Conservation (phyloP, 495 filamentous ascomycete genomes). For the Aspergillus hancockii region DNA sequence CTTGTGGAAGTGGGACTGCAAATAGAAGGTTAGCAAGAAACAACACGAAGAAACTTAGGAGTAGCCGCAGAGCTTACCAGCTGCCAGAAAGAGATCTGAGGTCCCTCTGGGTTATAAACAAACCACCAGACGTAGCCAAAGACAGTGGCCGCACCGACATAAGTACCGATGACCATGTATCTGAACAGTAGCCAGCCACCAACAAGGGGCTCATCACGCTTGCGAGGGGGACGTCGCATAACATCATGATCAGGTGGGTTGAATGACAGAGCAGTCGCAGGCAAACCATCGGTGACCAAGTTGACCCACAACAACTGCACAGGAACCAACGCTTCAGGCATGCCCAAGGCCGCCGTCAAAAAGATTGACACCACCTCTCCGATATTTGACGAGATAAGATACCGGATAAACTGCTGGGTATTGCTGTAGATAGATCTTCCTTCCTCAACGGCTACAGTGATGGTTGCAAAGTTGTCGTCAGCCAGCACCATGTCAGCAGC, state of each 20-base stretch:
- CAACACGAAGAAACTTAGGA: not conserved
- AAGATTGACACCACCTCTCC: slow-evolving; percentile 99
- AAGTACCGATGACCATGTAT: slow-evolving; percentile 93
- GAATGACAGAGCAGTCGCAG: slow-evolving; percentile 95
- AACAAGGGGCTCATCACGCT: slow-evolving; percentile 89
- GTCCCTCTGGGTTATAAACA: slow-evolving; percentile 90
- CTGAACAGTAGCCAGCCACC: slow-evolving; percentile 96
- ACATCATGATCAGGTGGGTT: slow-evolving; percentile 97
- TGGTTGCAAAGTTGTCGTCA: slow-evolving; percentile 98
- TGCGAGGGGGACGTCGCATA: slow-evolving; percentile 87
- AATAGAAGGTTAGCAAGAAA: slow-evolving; percentile 14
- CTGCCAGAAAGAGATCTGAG: slow-evolving; percentile 91
- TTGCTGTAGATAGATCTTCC: slow-evolving; percentile 99
- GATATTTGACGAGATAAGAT: slow-evolving; percentile 98
- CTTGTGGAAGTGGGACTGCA: slow-evolving; percentile 83
- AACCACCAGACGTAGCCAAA: slow-evolving; percentile 99
- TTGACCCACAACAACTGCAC: slow-evolving; percentile 99
- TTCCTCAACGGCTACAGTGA: slow-evolving; percentile 93
- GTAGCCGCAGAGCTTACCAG: slow-evolving; percentile 52
- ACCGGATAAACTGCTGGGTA: slow-evolving; percentile 99
- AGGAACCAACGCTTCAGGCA: slow-evolving; percentile 97
- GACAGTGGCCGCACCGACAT: slow-evolving; percentile 93
- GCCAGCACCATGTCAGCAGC: slow-evolving; percentile 98
- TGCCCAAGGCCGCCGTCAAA: slow-evolving; percentile 91
- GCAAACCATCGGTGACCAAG: slow-evolving; percentile 95